Percentiles rank a stretch among this genome's conserved stretches.
Conservation (phyloP, 768 basidiomycete genomes). For the Panaeolus cyanescens region DNA sequence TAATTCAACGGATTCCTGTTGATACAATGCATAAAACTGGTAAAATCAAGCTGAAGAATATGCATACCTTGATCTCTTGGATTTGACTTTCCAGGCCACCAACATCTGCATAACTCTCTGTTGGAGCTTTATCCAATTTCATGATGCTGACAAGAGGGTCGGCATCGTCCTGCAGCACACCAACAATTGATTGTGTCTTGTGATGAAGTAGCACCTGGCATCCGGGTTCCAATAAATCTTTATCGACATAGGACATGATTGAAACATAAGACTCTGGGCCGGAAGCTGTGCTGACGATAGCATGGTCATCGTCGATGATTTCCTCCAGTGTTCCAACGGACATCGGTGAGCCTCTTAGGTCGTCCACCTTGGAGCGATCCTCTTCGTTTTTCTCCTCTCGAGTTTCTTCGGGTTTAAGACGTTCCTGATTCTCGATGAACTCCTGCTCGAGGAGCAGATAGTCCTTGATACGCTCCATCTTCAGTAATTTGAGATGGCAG, state of each 20-base stretch:
- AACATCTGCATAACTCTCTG: slow-evolving; percentile 97
- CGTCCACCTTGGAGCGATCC: slow-evolving; percentile 91
- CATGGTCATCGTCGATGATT: slow-evolving; percentile 97
- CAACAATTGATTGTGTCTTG: slow-evolving; percentile 93
- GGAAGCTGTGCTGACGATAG: slow-evolving; percentile 94
- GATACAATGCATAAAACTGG: slow-evolving; percentile 2
- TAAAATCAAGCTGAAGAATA: neutral
- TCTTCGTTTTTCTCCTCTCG: slow-evolving; percentile 96
- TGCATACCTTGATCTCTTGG: slow-evolving; percentile 92
- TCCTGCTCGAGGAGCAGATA: slow-evolving; percentile 95
- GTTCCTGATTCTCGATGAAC: slow-evolving; percentile 91
- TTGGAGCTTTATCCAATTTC: slow-evolving; percentile 99
- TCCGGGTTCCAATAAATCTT: slow-evolving; percentile 94
- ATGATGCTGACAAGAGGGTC: slow-evolving; percentile 98
- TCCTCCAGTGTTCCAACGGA: slow-evolving; percentile 98
- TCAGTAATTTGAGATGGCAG: slow-evolving; percentile 92
- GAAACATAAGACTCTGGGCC: slow-evolving; percentile 97
- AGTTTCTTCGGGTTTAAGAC: slow-evolving; percentile 82
- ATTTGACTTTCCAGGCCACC: slow-evolving; percentile 97
- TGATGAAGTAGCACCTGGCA: slow-evolving; percentile 95
- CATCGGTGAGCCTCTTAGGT: slow-evolving; percentile 94
- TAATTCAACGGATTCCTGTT: slow-evolving; percentile 94
- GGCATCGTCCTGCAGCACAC: slow-evolving; percentile 92
- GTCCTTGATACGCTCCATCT: slow-evolving; percentile 98
- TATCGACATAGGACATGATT: slow-evolving; percentile 98